Evolutionary conservation across 805 yeast species (phyloP), one percentile per base, ranked within the genome.

Genomic region (Debaryomyces castellii): DNA sequence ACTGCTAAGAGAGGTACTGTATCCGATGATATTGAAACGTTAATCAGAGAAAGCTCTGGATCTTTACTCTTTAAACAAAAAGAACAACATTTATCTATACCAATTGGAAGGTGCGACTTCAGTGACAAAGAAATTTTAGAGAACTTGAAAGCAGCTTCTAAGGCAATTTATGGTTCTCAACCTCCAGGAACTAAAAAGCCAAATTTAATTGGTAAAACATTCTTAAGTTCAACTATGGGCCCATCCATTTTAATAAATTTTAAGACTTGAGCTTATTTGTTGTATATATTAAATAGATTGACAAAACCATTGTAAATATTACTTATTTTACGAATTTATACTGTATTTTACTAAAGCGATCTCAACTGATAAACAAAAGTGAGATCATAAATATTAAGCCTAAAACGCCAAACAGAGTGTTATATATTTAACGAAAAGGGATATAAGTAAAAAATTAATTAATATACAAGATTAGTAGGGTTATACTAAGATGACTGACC

Each of bases 1-100:
- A 77, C 79, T 37, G 83, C 79, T 11, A 90, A 89, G 69, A 86
- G 83, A 60, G 96, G 96, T 14, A 90, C 97, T 1, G 94, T 92
- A 7, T 71, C 85, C 1, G 78, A 80, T n/a, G 81, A 89, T 55
- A 68, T 89, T 24, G 70, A 69, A 17, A 63, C 64, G 6, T 67
- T 85, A 47, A 74, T 91, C 48, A 58, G 64, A 30, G 67, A 73
- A 7, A 80, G 82, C 41, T 67, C 81, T 37, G 94, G 94, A 24
- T 78, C 87, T 34, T 74, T 82, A 56, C 84, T 89, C 14, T 89
- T 87, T 75, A 87, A 87, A 73, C 96, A 90, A 67, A 78, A 76
- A 55, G 80, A 77, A 36, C 73, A 76, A 38, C 73, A 74, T 49
- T 71, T 90, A 40, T 70, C 83, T 32, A 63, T 90, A 41, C 83